Percentiles rank a stretch among this genome's conserved stretches.
Evolutionary conservation across 73 alveolate genomes (phyloP).

Genomic region (Tetrahymena thermophila): DNA sequence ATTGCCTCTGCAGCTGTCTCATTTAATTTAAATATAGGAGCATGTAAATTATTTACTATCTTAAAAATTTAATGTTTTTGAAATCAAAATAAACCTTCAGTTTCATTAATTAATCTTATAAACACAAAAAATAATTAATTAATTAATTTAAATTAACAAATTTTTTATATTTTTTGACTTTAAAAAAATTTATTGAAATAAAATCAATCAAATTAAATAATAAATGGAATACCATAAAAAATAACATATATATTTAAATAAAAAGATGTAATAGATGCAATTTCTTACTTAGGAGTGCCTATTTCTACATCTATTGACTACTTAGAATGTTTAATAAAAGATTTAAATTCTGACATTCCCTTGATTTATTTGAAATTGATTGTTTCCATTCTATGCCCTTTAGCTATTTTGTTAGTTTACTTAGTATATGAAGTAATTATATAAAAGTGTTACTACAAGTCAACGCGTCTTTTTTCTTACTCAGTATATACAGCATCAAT

Average conservation of each 20-base stretch:
- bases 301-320: not conserved
- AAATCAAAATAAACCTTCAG: too few species aligned
- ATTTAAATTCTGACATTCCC: not conserved
- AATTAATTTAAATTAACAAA: too few species aligned
- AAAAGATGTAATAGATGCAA: not conserved
- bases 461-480: not conserved
- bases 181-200: too few species aligned
- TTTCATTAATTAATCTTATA: too few species aligned
- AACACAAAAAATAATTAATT: too few species aligned
- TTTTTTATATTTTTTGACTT: not conserved
- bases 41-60: not conserved
- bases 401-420: not conserved
- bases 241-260: too few species aligned
- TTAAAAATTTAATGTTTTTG: too few species aligned
- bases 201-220: too few species aligned
- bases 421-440: not conserved
- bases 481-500: not conserved
- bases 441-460: not conserved
- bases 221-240: too few species aligned
- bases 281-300: not conserved
- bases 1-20: not conserved
- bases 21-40: not conserved
- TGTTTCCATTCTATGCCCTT: not conserved
- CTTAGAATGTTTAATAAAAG: not conserved
- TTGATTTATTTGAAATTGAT: not conserved